Base-by-base conservation (phyloP, 176 grass and related monocot genomes). In the Triticum dicoccoides region DNA sequence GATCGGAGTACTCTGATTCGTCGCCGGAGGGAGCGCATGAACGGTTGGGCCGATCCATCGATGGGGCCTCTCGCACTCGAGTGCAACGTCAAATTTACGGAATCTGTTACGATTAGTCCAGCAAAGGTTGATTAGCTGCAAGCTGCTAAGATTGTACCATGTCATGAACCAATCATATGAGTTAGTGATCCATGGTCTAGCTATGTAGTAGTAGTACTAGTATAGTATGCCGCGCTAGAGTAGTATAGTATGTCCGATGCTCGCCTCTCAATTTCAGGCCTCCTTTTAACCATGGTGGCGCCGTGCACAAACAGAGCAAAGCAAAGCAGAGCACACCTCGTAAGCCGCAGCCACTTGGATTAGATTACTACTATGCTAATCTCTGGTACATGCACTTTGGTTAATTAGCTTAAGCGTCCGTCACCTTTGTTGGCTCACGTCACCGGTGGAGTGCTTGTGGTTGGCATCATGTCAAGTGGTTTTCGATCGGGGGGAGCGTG, bases 341-440 rank as follows among this genome's bases (percentile, higher is more conserved):
- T 63, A 59, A 24, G 9, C n/a, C 61, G n/a, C 32, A 37, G 15
- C 67, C 34, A 69, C 1, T 5, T 21, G 33, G 33, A 69, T 69
- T 69, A 69, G 41, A 11, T 42, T 42, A 42, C 8, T 14, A 29
- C 12, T 14, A 54, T 54, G 51, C 51, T 12, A 25, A 41, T 44
- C 13, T 76, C 45, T 49, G 4, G 45, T 49, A 49, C 45, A 49
- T 14, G 45, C 45, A 14, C 17, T 64, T 14, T 38, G n/a, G 56
- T 75, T 51, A 30, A 82, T 78, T 58, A 71, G 77, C 77, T 64
- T 64, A 15, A 69, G 39, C 73, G 33, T 13, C 17, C 73, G 34
- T 25, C 17, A 42, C 44, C 47, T 71, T 71, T 83, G 47, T 18
- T 83, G 47, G 24, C 23, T 23, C n/a, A 10, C 34, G 12, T 49